These are phyloP conservation scores for Schizopora paradoxa DNA, from an alignment of 1,284 basidiomycete species.

Conservation along the genomic window DNA sequence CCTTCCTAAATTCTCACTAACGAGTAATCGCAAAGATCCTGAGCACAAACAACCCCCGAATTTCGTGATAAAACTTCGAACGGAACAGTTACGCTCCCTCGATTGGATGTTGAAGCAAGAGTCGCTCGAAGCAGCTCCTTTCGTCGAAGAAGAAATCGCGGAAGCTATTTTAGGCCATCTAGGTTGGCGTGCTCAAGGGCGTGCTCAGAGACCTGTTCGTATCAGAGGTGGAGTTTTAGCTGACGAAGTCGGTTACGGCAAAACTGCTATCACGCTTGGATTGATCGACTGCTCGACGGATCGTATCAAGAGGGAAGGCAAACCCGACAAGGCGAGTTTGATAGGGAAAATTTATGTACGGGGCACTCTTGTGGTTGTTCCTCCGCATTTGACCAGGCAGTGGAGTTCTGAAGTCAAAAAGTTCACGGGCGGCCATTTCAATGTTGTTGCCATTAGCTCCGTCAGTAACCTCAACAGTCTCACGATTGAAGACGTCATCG, in stretches of 20 bases:
- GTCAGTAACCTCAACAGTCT: conserved; percentile 69
- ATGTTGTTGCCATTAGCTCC: conserved; percentile 66
- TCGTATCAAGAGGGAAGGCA: conserved; percentile 52
- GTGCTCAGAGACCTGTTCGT: conserved; percentile 71
- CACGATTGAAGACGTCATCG: conserved; percentile 71
- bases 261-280: conserved; percentile 91
- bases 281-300: conserved; percentile 70
- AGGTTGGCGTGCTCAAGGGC: conserved; percentile 91
- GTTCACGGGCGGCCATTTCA: conserved; percentile 67
- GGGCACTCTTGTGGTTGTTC: conserved; percentile 84
- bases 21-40: conserved; percentile 75
- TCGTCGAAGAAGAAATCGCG: conserved; percentile 91
- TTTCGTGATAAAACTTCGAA: conserved; percentile 72
- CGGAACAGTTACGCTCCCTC: conserved; percentile 86
- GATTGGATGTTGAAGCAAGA: conserved; percentile 92
- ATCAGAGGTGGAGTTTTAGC: conserved; percentile 90
- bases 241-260: conserved; percentile 95
- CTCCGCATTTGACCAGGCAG: conserved; percentile 84
- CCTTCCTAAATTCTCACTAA: conserved; percentile 60
- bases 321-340: conserved; percentile 43
- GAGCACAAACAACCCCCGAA: conserved; percentile 74
- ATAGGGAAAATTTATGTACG: conserved; percentile 68
- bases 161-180: conserved; percentile 83
- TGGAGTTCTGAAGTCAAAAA: conserved; percentile 87
- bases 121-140: conserved; percentile 56